Evolutionary conservation across 2,329 filamentous ascomycete genomes (phyloP).

Genomic region (Curvularia sp.): DNA sequence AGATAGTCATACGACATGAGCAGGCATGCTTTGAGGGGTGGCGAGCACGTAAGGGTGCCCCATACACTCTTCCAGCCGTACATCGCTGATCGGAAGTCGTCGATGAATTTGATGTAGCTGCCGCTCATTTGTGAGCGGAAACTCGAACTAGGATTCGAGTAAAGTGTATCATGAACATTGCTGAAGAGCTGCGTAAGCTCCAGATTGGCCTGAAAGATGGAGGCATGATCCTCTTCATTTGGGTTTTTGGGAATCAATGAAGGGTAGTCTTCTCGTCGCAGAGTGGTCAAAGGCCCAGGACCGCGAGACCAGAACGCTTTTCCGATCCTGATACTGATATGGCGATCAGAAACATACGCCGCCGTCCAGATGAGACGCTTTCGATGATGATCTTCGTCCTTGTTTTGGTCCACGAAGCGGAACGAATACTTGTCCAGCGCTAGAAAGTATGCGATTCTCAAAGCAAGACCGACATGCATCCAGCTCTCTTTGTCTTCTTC

Average conservation of each 20-base stretch:
- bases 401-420: slow-evolving; percentile 65
- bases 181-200: slow-evolving; percentile 76
- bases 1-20: slow-evolving; percentile 76
- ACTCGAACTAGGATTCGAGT: slow-evolving; percentile 72
- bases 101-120: slow-evolving; percentile 77
- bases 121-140: slow-evolving; percentile 74
- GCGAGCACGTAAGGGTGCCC: slow-evolving; percentile 70
- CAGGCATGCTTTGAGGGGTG: slow-evolving; percentile 70
- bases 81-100: slow-evolving; percentile 73
- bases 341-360: slow-evolving; percentile 46
- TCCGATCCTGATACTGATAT: slow-evolving; percentile 72
- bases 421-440: slow-evolving; percentile 73
- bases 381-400: slow-evolving; percentile 65
- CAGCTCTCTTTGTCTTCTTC: slow-evolving; percentile 77
- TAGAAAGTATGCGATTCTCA: slow-evolving; percentile 73
- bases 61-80: slow-evolving; percentile 74
- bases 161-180: slow-evolving; percentile 76
- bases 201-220: slow-evolving; percentile 73
- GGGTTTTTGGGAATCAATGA: slow-evolving; percentile 65
- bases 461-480: slow-evolving; percentile 77
- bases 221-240: slow-evolving; percentile 70
- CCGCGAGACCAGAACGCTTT: slow-evolving; percentile 77
- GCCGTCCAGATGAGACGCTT: slow-evolving; percentile 73
- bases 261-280: slow-evolving; percentile 71
- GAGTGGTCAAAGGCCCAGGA: slow-evolving; percentile 69